Evolutionary conservation across 192 early-diverging fungal genomes (phyloP).

Genomic region (Haplosporangium gracile): DNA sequence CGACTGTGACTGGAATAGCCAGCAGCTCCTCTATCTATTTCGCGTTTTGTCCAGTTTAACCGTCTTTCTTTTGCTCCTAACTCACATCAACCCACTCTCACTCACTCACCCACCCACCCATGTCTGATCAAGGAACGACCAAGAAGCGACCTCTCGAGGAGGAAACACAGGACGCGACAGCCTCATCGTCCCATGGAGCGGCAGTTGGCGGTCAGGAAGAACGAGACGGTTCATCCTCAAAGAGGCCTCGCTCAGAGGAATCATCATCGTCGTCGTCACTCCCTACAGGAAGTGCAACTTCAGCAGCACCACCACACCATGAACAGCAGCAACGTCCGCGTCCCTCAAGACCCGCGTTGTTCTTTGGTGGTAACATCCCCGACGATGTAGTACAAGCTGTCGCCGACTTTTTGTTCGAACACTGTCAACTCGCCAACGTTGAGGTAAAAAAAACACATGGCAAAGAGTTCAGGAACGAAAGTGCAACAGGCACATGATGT

Average conservation of each 20-base stretch:
- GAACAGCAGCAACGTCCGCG: neutral
- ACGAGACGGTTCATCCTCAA: neutral
- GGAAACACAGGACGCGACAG: neutral
- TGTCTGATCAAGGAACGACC: slow-evolving; percentile 19
- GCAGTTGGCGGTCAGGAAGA: neutral
- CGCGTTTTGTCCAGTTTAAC: neutral
- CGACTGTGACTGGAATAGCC: neutral
- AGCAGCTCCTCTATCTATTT: neutral
- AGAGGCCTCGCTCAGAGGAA: slow-evolving; percentile 22
- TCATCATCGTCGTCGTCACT: neutral
- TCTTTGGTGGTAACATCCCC: slow-evolving; percentile 71
- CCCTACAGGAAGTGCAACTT: neutral
- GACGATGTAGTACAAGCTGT: slow-evolving; percentile 75
- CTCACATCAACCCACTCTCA: neutral
- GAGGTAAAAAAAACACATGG: slow-evolving; percentile 55
- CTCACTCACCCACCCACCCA: neutral
- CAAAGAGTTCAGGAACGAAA: neutral
- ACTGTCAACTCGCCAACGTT: slow-evolving; percentile 65
- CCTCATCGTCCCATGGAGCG: neutral
- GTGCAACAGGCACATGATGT: neutral
- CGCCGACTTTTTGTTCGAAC: slow-evolving; percentile 72
- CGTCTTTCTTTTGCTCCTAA: neutral
- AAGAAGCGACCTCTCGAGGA: slow-evolving; percentile 33
- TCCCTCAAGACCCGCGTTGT: slow-evolving; percentile 10
- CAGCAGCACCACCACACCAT: neutral